Evolutionary conservation across 805 yeast genomes (phyloP).

Genomic region (Yarrowia sp.): DNA sequence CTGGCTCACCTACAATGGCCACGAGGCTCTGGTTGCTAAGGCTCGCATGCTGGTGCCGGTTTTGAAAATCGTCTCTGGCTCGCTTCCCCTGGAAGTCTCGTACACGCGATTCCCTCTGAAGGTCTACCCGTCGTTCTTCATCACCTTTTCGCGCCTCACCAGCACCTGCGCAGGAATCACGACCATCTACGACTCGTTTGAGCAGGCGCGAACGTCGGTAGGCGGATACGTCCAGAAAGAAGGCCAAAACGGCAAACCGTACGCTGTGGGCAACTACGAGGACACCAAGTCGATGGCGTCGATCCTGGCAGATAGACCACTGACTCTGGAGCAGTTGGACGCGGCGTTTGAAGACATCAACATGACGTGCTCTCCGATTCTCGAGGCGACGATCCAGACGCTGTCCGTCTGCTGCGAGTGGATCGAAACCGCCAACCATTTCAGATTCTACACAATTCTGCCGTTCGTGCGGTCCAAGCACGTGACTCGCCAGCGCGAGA

Average conservation of each 20-base stretch:
- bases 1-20: background rate
- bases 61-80: background rate
- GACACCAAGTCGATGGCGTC: background rate
- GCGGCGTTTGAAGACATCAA: background rate
- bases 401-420: background rate
- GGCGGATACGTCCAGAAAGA: background rate
- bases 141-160: slow-evolving; percentile 3
- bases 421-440: slow-evolving; percentile 7
- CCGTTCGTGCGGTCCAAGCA: background rate
- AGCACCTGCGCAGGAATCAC: slow-evolving; percentile 10
- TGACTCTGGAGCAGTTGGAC: background rate
- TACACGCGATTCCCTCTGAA: background rate
- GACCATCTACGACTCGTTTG: slow-evolving; percentile 4
- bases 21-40: background rate
- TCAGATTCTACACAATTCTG: slow-evolving; percentile 6
- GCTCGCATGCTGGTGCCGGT: background rate
- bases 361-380: background rate
- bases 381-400: background rate
- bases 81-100: background rate
- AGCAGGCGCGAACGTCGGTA: background rate
- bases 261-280: background rate
- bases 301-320: background rate
- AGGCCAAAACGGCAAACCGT: background rate
- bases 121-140: background rate
- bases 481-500: background rate